These are phyloP conservation scores for Daldinia vernicosa DNA, from an alignment of 495 filamentous ascomycete genomes.

Conservation along the genomic window DNA sequence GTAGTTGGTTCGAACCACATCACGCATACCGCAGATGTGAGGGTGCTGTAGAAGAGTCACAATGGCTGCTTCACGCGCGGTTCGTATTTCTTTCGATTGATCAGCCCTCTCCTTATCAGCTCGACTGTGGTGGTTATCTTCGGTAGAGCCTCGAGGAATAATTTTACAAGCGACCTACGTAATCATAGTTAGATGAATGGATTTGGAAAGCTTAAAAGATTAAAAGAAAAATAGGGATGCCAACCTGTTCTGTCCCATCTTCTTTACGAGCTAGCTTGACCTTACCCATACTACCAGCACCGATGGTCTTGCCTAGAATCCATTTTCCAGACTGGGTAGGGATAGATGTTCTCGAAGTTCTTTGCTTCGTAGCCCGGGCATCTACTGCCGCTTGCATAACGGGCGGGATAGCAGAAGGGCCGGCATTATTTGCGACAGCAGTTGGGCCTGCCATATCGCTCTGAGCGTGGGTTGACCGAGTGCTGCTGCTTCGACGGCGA, in stretches of 20 bases:
- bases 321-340: constrained; percentile 86
- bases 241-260: constrained; percentile 82
- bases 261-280: constrained; percentile 86
- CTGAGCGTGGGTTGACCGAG: constrained; percentile 41
- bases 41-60: constrained; percentile 94
- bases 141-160: constrained; percentile 85
- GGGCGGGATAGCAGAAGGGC: constrained; percentile 56
- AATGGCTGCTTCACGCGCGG: constrained; percentile 95
- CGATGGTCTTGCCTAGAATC: constrained; percentile 95
- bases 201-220: neutral
- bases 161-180: constrained; percentile 96
- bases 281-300: constrained; percentile 97
- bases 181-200: constrained; percentile 23
- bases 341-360: constrained; percentile 80
- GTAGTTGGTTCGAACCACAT: constrained; percentile 93
- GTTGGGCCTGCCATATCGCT: constrained; percentile 63
- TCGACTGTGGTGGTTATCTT: constrained; percentile 75
- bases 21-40: constrained; percentile 95
- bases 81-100: constrained; percentile 95
- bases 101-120: constrained; percentile 88
- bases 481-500: constrained; percentile 57
- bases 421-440: constrained; percentile 57
- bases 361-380: constrained; percentile 56
- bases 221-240: constrained; percentile 30
- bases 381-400: constrained; percentile 56